These are phyloP conservation scores for Datura wrightii DNA, from an alignment of 257 asterid species.

Conservation along the genomic window DNA sequence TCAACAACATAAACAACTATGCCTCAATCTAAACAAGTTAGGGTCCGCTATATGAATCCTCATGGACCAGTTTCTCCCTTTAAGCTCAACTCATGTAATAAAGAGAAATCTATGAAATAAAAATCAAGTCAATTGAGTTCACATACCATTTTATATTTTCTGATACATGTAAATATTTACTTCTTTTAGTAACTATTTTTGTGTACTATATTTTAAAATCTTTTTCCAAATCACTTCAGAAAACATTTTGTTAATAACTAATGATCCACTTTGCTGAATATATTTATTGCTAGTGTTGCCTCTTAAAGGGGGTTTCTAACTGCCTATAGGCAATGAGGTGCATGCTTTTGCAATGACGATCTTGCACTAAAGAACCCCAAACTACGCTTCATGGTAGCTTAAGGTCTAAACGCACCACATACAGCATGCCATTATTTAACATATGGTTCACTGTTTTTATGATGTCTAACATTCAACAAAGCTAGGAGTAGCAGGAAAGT, in stretches of 20 bases:
- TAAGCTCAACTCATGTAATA: not conserved
- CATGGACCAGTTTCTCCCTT: not conserved
- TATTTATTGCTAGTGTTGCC: not conserved
- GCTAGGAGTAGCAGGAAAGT: not conserved
- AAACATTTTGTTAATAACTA: not conserved
- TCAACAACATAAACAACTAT: not conserved
- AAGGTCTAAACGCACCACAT: not conserved
- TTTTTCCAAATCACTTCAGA: not conserved
- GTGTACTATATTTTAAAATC: not conserved
- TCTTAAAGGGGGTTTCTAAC: not conserved
- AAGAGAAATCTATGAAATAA: not conserved
- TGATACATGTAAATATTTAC: not conserved
- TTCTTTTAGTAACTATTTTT: not conserved
- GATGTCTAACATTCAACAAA: not conserved
- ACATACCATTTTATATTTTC: not conserved
- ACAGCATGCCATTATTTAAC: not conserved
- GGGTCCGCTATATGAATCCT: not conserved
- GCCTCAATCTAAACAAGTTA: not conserved
- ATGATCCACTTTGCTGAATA: not conserved
- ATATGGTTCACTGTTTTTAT: not conserved
- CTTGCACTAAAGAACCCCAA: not conserved
- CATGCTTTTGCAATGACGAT: not conserved
- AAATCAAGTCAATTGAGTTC: not conserved
- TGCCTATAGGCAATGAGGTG: not conserved
- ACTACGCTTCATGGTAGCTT: not conserved